phyloP scores from a whole-genome alignment of 306 rosid genomes.

The Casuarina cunninghamiana region DNA sequence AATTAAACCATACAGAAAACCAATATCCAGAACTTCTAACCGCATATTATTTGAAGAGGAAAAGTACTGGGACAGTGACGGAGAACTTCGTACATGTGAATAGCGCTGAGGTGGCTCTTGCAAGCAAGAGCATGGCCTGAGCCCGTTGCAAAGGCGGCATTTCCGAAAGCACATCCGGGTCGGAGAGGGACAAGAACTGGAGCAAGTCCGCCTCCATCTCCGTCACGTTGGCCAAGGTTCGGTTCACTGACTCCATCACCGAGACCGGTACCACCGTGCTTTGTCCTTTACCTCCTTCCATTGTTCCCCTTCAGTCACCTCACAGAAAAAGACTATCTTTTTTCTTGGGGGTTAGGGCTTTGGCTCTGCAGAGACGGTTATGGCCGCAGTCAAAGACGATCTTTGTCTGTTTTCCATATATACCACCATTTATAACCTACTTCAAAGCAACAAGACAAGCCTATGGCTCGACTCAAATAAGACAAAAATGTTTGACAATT shows the following conservation, averaged over 20 bases:
- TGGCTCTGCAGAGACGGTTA: neutral
- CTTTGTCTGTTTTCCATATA: no score
- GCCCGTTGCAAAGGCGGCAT: constrained; percentile 86
- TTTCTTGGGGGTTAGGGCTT: constrained; percentile 5
- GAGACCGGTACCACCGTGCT: constrained; percentile 61
- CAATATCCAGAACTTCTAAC: neutral
- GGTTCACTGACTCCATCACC: constrained; percentile 58
- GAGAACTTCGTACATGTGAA: constrained; percentile 44
- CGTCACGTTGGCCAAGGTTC: constrained; percentile 49
- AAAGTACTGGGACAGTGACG: neutral
- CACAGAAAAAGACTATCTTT: no score
- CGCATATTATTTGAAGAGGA: neutral
- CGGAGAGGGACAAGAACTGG: constrained; percentile 55
- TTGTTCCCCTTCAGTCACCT: neutral
- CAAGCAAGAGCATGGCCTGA: constrained; percentile 60
- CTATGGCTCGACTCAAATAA: no score
- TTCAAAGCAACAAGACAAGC: no score
- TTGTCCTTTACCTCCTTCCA: constrained; percentile 50
- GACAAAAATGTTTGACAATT: no score
- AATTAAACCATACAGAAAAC: constrained; percentile 12
- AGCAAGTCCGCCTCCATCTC: constrained; percentile 46
- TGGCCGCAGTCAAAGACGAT: no score
- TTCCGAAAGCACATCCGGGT: constrained; percentile 61
- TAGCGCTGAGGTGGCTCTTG: constrained; percentile 69
- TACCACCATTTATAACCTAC: no score